Evolutionary conservation across 441 rosid genomes (phyloP), one percentile per base, ranked within the genome.

Genomic region (Raphanus hybrid): DNA sequence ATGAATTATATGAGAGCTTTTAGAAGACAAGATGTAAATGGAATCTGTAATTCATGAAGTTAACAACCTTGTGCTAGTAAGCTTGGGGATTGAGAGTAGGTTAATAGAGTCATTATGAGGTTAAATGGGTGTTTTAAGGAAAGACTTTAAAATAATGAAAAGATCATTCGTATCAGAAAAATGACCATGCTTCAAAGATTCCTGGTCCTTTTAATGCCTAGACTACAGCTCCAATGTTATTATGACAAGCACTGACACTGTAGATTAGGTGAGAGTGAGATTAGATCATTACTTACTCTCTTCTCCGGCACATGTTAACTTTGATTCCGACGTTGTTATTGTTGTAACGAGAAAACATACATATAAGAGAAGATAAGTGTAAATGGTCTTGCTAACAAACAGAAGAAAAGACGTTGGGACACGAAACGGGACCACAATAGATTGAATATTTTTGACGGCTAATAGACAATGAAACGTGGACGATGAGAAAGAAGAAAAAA

Each of bases 41-140:
- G 43, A 8, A 10, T 41, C 48, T 41, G 12, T 41, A 41, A 41
- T 41, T 41, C 48, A 41, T 39, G 45, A 9, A 9, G 1, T 10
- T 41, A 41, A 41, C 48, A 58, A 4, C 34, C 34, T 18, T 9
- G 35, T 55, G 75, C 78, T 63, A 73, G 75, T 78, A 18, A 63
- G 16, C 64, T 61, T 78, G 12, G 82, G 82, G 78, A 74, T 79
- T 74, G 78, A 64, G 75, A 69, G 82, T 79, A 79, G 82, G 82
- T 74, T 74, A 69, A 78, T 78, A 78, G 82, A 45, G 71, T 74
- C 71, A 78, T 78, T 63, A 74, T 79, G 71, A 74, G 55, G 54
- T 20, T 43, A 26, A 18, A 59, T 58, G 66, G 23, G 34, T 2
- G 4, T 26, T 8, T 34, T 59, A 4, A 12, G 23, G 29, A 14